Evolutionary conservation across 805 yeast genomes (phyloP).

Genomic region (Zygotorulaspora florentina): DNA sequence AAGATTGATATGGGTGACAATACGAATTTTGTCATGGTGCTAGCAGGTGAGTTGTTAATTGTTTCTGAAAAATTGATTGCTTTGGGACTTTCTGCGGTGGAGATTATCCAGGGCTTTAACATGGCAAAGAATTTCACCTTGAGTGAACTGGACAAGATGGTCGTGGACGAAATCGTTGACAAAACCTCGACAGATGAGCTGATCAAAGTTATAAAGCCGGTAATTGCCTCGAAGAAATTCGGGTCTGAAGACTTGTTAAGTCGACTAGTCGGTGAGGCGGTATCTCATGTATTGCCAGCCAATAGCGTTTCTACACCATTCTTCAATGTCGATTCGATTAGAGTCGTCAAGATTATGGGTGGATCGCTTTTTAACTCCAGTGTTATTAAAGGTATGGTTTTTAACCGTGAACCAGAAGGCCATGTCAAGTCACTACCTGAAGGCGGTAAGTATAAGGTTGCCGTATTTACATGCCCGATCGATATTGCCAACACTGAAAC

Average conservation of each 20-base stretch:
- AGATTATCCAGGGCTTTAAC: slow-evolving; percentile 88
- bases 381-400: slow-evolving; percentile 96
- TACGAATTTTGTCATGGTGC: slow-evolving; percentile 82
- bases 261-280: slow-evolving; percentile 78
- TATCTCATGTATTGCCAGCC: slow-evolving; percentile 64
- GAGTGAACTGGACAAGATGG: slow-evolving; percentile 61
- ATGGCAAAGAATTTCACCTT: slow-evolving; percentile 76
- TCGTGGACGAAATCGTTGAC: slow-evolving; percentile 49
- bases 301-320: slow-evolving; percentile 15
- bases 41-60: slow-evolving; percentile 88
- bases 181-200: slow-evolving; percentile 53
- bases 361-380: slow-evolving; percentile 65
- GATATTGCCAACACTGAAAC: slow-evolving; percentile 97
- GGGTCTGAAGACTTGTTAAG: slow-evolving; percentile 80
- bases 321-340: slow-evolving; percentile 88
- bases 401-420: slow-evolving; percentile 97
- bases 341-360: slow-evolving; percentile 98
- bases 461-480: slow-evolving; percentile 87
- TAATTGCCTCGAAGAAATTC: slow-evolving; percentile 88
- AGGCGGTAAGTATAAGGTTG: slow-evolving; percentile 68
- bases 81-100: slow-evolving; percentile 85
- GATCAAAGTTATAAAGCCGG: slow-evolving; percentile 74
- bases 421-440: slow-evolving; percentile 58
- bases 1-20: slow-evolving; percentile 97
- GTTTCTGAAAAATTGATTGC: slow-evolving; percentile 81